phyloP scores from a whole-genome alignment of 2,329 filamentous ascomycete species.

The Neofusicoccum ribis region DNA sequence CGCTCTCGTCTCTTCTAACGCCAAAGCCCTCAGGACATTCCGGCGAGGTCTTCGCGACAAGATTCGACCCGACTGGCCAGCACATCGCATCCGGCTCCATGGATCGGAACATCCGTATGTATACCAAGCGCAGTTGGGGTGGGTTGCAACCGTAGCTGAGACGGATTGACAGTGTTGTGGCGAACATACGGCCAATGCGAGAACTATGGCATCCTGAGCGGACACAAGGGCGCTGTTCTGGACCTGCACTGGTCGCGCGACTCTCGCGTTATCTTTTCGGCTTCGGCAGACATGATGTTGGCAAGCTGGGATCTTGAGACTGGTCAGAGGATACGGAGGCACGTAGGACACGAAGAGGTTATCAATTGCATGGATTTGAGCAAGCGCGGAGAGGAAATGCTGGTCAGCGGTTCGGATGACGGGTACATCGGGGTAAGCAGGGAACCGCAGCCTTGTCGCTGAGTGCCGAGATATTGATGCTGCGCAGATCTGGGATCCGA shows the following conservation, averaged over 20 bases:
- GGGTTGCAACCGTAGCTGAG: slow-evolving; percentile 25
- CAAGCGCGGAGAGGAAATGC: slow-evolving; percentile 82
- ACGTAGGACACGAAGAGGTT: slow-evolving; percentile 92
- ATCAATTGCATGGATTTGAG: slow-evolving; percentile 89
- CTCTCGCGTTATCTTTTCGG: slow-evolving; percentile 85
- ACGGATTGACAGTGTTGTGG: slow-evolving; percentile 72
- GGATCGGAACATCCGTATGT: slow-evolving; percentile 84
- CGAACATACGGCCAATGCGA: slow-evolving; percentile 88
- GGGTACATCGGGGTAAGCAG: slow-evolving; percentile 70
- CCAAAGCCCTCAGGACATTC: slow-evolving; percentile 53
- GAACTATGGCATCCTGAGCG: slow-evolving; percentile 86
- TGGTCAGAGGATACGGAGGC: slow-evolving; percentile 86
- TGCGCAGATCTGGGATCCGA: slow-evolving; percentile 81
- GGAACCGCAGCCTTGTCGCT: neutral
- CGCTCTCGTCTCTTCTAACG: neutral
- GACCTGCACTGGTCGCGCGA: slow-evolving; percentile 97
- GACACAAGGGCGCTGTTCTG: slow-evolving; percentile 86
- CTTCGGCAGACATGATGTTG: slow-evolving; percentile 88
- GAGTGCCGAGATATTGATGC: slow-evolving; percentile 24
- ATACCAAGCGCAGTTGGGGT: slow-evolving; percentile 17
- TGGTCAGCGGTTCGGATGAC: slow-evolving; percentile 91
- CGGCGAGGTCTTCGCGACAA: slow-evolving; percentile 85
- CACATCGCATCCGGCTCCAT: slow-evolving; percentile 93
- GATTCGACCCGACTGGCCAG: slow-evolving; percentile 86
- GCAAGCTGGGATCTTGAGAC: slow-evolving; percentile 95